These are phyloP conservation scores for Thalassiosira profunda DNA, from an alignment of 108 stramenopile species.

Conservation along the genomic window DNA sequence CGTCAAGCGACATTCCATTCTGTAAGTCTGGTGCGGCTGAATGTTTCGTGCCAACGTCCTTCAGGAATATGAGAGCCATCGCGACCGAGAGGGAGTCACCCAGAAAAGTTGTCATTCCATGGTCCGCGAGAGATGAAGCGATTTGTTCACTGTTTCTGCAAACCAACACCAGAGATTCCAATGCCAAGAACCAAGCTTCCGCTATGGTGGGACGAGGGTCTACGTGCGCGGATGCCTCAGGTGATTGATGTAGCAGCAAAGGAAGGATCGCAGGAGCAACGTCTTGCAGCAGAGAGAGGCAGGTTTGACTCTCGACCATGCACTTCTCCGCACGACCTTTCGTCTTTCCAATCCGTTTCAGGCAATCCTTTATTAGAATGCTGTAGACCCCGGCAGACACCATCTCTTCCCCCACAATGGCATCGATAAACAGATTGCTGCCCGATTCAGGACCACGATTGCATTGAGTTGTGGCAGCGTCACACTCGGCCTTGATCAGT, in stretches of 20 bases:
- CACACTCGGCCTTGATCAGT: constrained; percentile 65
- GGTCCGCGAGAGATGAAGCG: constrained; percentile 9
- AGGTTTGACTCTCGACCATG: constrained; percentile 1
- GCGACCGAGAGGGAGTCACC: constrained; percentile 55
- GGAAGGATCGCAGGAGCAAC: constrained; percentile 9
- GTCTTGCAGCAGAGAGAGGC: constrained; percentile 44
- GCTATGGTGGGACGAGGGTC: constrained; percentile 78
- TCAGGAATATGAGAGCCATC: constrained; percentile 58
- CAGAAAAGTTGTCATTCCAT: constrained; percentile 38
- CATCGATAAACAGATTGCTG: constrained; percentile 66
- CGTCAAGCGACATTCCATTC: constrained; percentile 76
- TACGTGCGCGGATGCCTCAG: constrained; percentile 37
- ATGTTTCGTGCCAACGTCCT: constrained; percentile 38
- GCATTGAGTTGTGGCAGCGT: constrained; percentile 56
- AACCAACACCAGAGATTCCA: constrained; percentile 24
- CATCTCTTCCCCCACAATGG: constrained; percentile 66
- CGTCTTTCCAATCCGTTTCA: constrained; percentile 17
- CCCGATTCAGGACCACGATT: constrained; percentile 40
- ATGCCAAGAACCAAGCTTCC: constrained; percentile 75
- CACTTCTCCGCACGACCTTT: background rate
- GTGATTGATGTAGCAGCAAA: constrained; percentile 22
- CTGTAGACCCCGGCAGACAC: constrained; percentile 71
- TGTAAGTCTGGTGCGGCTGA: constrained; percentile 2
- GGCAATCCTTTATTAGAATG: constrained; percentile 32
- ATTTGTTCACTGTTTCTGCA: constrained; percentile 18